These are phyloP conservation scores for Cytospora piceicola DNA, from an alignment of 2,329 filamentous ascomycete genomes.

Conservation along the genomic window DNA sequence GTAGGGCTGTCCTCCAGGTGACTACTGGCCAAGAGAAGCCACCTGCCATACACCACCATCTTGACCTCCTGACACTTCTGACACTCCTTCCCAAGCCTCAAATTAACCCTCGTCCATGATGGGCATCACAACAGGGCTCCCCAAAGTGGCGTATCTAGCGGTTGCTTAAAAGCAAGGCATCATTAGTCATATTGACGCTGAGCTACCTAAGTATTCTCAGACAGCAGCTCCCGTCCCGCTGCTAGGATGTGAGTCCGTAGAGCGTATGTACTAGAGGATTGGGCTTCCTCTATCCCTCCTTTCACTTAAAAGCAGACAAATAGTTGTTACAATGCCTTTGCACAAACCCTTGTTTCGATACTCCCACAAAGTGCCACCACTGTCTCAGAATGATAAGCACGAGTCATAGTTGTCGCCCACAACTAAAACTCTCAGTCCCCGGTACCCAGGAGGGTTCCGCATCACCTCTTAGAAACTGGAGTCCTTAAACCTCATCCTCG, in stretches of 20 bases:
- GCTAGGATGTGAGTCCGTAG: slow-evolving; percentile 10
- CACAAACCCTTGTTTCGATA: slow-evolving; percentile 2
- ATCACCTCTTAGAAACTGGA: not conserved
- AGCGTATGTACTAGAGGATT: slow-evolving; percentile 5
- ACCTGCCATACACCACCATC: too few species aligned
- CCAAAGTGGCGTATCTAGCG: not conserved
- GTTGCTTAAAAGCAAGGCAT: slow-evolving; percentile 13
- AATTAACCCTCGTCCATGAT: not conserved
- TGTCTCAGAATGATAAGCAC: not conserved
- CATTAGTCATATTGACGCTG: slow-evolving; percentile 6
- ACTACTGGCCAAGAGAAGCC: too few species aligned
- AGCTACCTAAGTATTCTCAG: not conserved
- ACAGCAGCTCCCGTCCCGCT: slow-evolving; percentile 2
- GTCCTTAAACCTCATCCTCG: slow-evolving; percentile 80
- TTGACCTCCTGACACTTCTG: not conserved
- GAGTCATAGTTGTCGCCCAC: not conserved
- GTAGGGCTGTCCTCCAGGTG: not conserved
- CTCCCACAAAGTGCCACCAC: not conserved
- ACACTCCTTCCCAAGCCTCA: not conserved
- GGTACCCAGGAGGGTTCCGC: not conserved
- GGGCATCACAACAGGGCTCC: not conserved
- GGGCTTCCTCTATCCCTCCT: slow-evolving; percentile 1
- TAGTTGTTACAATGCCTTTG: slow-evolving; percentile 12
- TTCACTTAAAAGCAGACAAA: slow-evolving; percentile 10
- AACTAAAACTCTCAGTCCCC: not conserved